Base-by-base conservation (phyloP, 352 stramenopile genomes). In the Phytophthora lateralis region DNA sequence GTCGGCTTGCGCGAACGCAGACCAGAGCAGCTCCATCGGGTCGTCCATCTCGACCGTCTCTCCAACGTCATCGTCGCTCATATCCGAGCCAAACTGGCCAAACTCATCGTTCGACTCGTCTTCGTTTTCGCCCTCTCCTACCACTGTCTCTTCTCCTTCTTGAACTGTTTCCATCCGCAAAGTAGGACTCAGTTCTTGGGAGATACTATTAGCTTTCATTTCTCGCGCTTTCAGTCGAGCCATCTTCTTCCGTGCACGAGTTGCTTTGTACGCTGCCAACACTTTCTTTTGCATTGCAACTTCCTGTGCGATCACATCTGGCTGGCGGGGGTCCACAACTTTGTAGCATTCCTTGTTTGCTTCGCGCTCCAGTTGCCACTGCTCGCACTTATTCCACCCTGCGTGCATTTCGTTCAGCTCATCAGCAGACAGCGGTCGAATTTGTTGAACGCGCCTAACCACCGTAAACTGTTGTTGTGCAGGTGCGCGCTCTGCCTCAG, bases 271-370 rank as follows among this genome's bases (percentile, higher is more conserved):
- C 24, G 81, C 80, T 8, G 71, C 78, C 38, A 90, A 9, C 1
- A 94, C 77, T 55, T 90, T 88, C 61, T 83, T 86, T 47, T 90
- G 77, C 68, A 92, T 72, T 2, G 66, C 64, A 2, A 47, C 29
- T 52, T 89, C 75, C 30, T 81, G 75, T 6, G 75, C 80, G 20
- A 89, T 58, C 20, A 66, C 61, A 18, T 91, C 80, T 1, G 67
- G 49, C 15, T 78, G 64, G 15, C 82, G 79, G 35, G 79, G 81
- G 43, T 92, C 85, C 8, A 67, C 60, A 17, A 92, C 80, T 24
- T 75, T 84, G 59, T 86, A 92, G 27, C 80, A 80, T 35, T 90
- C 70, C 57, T 85, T 91, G 47, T 80, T 87, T 20, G 57, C 63
- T 42, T 90, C 82, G 2, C 84, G 76, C 12, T 73, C 63, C 4